Evolutionary conservation across 139 green algal species (phyloP).

Genomic region (Asterochloris erici): DNA sequence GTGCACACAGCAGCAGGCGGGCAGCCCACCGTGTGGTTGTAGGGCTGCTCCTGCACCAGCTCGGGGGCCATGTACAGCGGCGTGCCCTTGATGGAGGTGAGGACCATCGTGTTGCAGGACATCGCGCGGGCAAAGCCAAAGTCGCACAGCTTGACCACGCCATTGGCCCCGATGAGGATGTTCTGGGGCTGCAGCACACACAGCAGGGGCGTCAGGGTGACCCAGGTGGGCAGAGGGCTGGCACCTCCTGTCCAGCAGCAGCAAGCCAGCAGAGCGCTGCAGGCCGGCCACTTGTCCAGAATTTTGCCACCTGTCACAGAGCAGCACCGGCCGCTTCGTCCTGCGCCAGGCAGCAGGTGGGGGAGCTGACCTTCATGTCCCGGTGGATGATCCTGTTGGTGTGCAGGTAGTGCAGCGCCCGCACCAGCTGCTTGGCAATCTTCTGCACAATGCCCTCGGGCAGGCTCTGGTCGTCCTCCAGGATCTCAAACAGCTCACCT

Average conservation of each 20-base stretch:
- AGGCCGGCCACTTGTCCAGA: no score
- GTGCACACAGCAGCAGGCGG: no score
- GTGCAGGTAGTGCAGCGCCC: slow-evolving; percentile 93
- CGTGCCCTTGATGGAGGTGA: slow-evolving; percentile 96
- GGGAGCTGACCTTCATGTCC: slow-evolving; percentile 71
- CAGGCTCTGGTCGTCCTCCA: slow-evolving; percentile 91
- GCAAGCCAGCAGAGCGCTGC: no score
- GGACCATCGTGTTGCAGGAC: slow-evolving; percentile 86
- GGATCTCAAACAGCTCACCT: slow-evolving; percentile 97
- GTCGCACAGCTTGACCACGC: slow-evolving; percentile 86
- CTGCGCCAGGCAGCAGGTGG: no score
- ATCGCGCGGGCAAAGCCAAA: slow-evolving; percentile 92
- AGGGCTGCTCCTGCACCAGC: slow-evolving; percentile 97
- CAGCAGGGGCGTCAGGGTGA: no score
- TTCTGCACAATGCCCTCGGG: slow-evolving; percentile 76
- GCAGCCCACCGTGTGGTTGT: slow-evolving; percentile 77
- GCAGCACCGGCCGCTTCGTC: no score
- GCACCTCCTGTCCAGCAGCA: no score
- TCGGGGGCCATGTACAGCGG: slow-evolving; percentile 99
- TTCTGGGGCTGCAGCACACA: slow-evolving; percentile 65
- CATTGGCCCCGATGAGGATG: slow-evolving; percentile 68
- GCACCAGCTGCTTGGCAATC: slow-evolving; percentile 91
- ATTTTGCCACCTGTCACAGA: no score
- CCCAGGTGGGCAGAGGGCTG: no score
- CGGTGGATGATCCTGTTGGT: slow-evolving; percentile 90